Conservation (phyloP, 2,329 filamentous ascomycete species). For the Claviceps capensis region DNA sequence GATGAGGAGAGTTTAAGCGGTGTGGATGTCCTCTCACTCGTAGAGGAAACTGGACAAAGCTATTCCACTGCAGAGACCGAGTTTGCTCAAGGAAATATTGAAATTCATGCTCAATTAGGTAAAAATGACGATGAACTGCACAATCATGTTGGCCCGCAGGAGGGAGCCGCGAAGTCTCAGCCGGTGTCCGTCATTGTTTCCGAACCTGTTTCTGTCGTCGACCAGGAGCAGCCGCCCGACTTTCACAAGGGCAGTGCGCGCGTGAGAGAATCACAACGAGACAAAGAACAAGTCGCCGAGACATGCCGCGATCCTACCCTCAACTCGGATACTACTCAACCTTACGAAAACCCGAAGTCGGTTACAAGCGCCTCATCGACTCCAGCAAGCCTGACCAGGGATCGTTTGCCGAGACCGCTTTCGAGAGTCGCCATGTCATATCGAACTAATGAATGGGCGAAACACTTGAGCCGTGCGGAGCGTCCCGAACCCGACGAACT, state of each 20-base stretch:
- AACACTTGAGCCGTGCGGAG: slow-evolving; percentile 71
- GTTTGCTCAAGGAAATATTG: slow-evolving; percentile 16
- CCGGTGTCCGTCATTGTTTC: neutral
- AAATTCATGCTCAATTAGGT: slow-evolving; percentile 26
- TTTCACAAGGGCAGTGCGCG: neutral
- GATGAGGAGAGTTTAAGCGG: slow-evolving; percentile 35
- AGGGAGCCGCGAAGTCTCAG: neutral
- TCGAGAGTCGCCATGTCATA: slow-evolving; percentile 72
- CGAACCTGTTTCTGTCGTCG: neutral
- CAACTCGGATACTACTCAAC: slow-evolving; percentile 7
- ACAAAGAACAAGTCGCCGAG: slow-evolving; percentile 1
- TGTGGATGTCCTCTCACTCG: slow-evolving; percentile 20
- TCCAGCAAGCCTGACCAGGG: slow-evolving; percentile 38
- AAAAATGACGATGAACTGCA: slow-evolving; percentile 4
- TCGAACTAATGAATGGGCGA: slow-evolving; percentile 92
- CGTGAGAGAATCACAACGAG: neutral
- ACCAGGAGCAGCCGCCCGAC: neutral
- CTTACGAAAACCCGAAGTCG: slow-evolving; percentile 25
- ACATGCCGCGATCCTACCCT: slow-evolving; percentile 1
- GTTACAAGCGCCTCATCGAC: slow-evolving; percentile 28
- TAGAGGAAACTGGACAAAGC: slow-evolving; percentile 2
- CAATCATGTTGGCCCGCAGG: neutral
- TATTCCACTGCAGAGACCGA: slow-evolving; percentile 6
- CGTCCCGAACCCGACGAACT: slow-evolving; percentile 51
- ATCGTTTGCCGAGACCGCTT: slow-evolving; percentile 53